Base-by-base conservation (phyloP, 2,329 filamentous ascomycete genomes). In the Cordyceps pruinosa region DNA sequence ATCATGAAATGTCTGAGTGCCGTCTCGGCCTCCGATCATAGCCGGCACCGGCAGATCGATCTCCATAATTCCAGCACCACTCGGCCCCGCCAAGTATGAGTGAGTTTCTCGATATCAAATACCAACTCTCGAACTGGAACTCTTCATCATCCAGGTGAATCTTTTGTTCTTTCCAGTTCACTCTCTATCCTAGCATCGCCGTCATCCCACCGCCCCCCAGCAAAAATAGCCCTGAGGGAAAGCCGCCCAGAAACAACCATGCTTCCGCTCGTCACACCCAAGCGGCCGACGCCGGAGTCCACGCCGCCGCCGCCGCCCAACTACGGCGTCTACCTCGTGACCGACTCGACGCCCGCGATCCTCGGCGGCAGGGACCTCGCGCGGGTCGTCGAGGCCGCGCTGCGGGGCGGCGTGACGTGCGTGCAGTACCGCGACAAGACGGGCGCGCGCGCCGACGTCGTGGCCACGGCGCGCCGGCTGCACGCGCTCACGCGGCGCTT, bases 371-470 rank as follows among this genome's bases (percentile, higher is more conserved):
- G 81, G 64, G 80, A 90, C 68, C 78, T 97, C 37, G 81, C 83
- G 59, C 65, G 81, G 10, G 86, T 96, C 1, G 91, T 97, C 55
- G 84, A 87, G 66, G 80, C 83, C 46, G 88, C 91, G 21, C 72
- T 96, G 51, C 76, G 82, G 69, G 91, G 90, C 70, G 90, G 90
- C 76, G 89, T 88, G 44, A 93, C 88, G 2, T 77, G 94, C 46
- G 88, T 97, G 35, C 93, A 97, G 75, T 92, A 93, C 68, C 84
- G 93, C 69, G 91, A 97, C 76, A 97, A 97, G 75, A 84, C 78
- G 42, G 86, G 84, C 67, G 87, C 92, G 64, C 94, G 88, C 1
- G 83, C 79, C 21, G 77, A 76, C 12, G 80, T 94, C 60, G 81
- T 96, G 48, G 74, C 79, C n/a, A 88, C 80, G 42, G 92, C 87